Evolutionary conservation across 2,329 filamentous ascomycete species (phyloP), one percentile per base, ranked within the genome.

Genomic region (Colletotrichum sp.): DNA sequence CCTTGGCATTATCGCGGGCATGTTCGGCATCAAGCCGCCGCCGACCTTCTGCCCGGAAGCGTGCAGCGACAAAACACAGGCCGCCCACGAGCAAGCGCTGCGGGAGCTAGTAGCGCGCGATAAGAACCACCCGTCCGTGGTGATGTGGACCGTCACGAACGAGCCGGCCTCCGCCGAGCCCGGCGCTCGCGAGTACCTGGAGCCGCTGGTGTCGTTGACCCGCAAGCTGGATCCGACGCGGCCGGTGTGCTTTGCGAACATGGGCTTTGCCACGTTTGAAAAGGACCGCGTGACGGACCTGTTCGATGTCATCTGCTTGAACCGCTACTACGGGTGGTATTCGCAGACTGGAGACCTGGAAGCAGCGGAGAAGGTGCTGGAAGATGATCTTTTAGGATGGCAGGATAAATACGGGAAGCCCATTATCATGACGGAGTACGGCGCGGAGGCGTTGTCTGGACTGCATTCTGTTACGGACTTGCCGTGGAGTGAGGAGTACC

Each of bases 291-390:
- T 82, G 26, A 75, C 79, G 0, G 81, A 82, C 49, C 36, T 82
- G 1, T 81, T 82, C 64, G 81, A 82, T 49, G 79, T 82, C 0
- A 67, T 79, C 12, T 82, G 79, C 30, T 72, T 82, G 36, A 82
- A 82, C 34, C 80, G 81, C 3, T 82, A 82, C 34, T 82, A 80
- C 57, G 81, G 81, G 1, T 82, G 81, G 81, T 82, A 82, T 30
- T 55, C 71, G 4, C 28, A 80, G 9, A 82, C 79, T 0, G 80
- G 77, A 8, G 78, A 80, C 52, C 76, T 81, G 16, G 78, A 55
- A 8, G 69, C 72, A 4, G 81, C 81, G 4, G 81, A 82, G 59
- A 52, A 39, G 1, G 78, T 39, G 3, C 78, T 83, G 2, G 77
- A 79, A 30, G 67, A 74, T 30, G 81, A 83, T 39, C 39, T 83